phyloP scores from a whole-genome alignment of 352 stramenopile species.

The Peronospora belbahrii region DNA sequence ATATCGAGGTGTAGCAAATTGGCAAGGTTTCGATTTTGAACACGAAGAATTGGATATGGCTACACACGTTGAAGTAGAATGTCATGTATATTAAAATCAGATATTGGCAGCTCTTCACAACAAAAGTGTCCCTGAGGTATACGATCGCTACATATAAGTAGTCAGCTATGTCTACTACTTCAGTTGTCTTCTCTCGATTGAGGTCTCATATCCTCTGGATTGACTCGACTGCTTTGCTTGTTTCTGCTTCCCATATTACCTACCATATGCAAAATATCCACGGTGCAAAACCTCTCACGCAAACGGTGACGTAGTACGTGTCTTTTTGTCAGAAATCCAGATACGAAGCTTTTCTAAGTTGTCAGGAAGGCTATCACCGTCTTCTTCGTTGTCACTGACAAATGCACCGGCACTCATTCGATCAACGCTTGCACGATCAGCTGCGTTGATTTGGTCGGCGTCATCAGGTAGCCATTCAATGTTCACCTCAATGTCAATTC shows the following conservation, averaged over 20 bases:
- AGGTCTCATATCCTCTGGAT: not conserved
- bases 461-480: slow-evolving; percentile 79
- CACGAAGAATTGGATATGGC: no score
- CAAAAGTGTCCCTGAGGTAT: no score
- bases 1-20: not conserved
- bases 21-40: slow-evolving; percentile 1
- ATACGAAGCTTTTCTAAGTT: slow-evolving; percentile 78
- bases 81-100: not conserved
- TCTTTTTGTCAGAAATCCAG: slow-evolving; percentile 85
- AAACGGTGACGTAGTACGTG: slow-evolving; percentile 69
- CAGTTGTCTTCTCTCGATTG: slow-evolving; percentile 2
- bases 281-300: slow-evolving; percentile 11
- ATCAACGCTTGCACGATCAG: slow-evolving; percentile 27
- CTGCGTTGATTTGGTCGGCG: slow-evolving; percentile 25
- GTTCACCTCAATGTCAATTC: slow-evolving; percentile 75
- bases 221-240: not conserved
- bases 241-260: slow-evolving; percentile 10
- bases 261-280: slow-evolving; percentile 22
- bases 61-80: slow-evolving; percentile 13
- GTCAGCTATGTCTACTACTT: no score
- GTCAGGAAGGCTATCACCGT: slow-evolving; percentile 9
- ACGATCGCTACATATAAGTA: not conserved
- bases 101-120: no score
- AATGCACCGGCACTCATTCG: slow-evolving; percentile 28
- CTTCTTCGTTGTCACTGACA: slow-evolving; percentile 21